These are phyloP conservation scores for Trapa incisa DNA, from an alignment of 345 rosid genomes.

Conservation along the genomic window DNA sequence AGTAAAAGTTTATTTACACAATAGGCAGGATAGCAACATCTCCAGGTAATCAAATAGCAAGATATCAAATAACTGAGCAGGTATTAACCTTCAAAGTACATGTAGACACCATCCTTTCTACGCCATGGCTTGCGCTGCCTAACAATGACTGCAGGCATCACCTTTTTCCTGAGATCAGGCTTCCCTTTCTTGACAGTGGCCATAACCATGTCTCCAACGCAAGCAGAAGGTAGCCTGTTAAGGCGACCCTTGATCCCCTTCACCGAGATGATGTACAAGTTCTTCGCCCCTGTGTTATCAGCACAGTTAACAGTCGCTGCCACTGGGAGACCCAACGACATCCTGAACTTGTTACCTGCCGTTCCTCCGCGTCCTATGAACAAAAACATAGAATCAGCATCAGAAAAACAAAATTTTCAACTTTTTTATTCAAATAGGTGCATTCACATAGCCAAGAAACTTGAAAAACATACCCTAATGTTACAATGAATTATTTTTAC, in stretches of 20 bases:
- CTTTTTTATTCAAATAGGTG: too few species aligned
- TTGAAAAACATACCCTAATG: too few species aligned
- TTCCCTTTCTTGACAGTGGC: slow-evolving; percentile 97
- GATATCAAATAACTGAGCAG: neutral
- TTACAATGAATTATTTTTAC: too few species aligned
- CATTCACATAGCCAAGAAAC: too few species aligned
- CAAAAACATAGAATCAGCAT: too few species aligned
- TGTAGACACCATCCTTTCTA: slow-evolving; percentile 95
- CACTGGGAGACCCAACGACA: slow-evolving; percentile 79
- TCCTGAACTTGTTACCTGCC: slow-evolving; percentile 72
- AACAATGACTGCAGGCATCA: slow-evolving; percentile 88
- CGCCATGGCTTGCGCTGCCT: slow-evolving; percentile 97
- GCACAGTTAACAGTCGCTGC: slow-evolving; percentile 71
- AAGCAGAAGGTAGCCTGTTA: slow-evolving; percentile 79
- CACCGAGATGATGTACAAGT: slow-evolving; percentile 83
- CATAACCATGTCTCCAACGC: slow-evolving; percentile 97
- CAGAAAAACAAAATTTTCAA: too few species aligned
- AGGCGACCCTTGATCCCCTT: slow-evolving; percentile 90
- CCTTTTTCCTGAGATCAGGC: slow-evolving; percentile 90
- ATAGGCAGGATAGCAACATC: neutral
- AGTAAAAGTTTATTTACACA: neutral
- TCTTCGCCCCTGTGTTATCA: slow-evolving; percentile 66
- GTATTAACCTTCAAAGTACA: slow-evolving; percentile 85
- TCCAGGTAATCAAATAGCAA: neutral
- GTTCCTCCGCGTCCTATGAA: slow-evolving; percentile 50